Conservation (phyloP, 2,329 filamentous ascomycete genomes). For the Aspergillus aculeatus region DNA sequence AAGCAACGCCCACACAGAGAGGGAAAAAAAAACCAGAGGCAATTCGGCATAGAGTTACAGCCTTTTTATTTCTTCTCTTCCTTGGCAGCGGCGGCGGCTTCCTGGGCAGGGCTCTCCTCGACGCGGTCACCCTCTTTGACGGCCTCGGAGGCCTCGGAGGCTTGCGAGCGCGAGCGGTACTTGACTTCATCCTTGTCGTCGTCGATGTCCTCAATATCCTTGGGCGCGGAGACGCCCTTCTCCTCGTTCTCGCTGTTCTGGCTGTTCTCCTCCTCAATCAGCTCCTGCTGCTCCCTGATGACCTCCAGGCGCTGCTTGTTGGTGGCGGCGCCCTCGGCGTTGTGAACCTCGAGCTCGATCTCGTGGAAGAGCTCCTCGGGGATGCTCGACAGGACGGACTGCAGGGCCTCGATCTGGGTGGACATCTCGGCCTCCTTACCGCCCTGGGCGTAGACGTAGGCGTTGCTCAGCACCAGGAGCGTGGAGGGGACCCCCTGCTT, state of each 20-base stretch:
- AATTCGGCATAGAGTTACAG: neutral
- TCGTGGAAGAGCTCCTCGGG: constrained; percentile 99
- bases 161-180: constrained; percentile 42
- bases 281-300: constrained; percentile 94
- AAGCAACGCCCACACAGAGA: constrained; percentile 7
- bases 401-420: constrained; percentile 87
- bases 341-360: constrained; percentile 97
- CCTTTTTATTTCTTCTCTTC: constrained; percentile 28
- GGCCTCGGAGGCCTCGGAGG: constrained; percentile 45
- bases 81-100: constrained; percentile 6
- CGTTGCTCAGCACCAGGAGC: constrained; percentile 90
- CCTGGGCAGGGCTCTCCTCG: constrained; percentile 25
- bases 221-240: constrained; percentile 70
- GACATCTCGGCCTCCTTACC: constrained; percentile 80
- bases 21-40: neutral
- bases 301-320: constrained; percentile 99
- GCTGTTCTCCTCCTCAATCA: constrained; percentile 95
- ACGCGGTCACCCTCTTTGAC: constrained; percentile 40
- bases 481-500: constrained; percentile 96
- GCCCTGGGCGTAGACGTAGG: constrained; percentile 83
- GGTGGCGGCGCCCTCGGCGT: constrained; percentile 91
- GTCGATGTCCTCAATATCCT: constrained; percentile 89
- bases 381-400: constrained; percentile 88
- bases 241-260: constrained; percentile 80
- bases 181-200: constrained; percentile 66